Percentiles rank a stretch among this genome's conserved stretches.
Evolutionary conservation across 176 grass and related monocot genomes (phyloP).

Genomic region (Hordeum marinum): DNA sequence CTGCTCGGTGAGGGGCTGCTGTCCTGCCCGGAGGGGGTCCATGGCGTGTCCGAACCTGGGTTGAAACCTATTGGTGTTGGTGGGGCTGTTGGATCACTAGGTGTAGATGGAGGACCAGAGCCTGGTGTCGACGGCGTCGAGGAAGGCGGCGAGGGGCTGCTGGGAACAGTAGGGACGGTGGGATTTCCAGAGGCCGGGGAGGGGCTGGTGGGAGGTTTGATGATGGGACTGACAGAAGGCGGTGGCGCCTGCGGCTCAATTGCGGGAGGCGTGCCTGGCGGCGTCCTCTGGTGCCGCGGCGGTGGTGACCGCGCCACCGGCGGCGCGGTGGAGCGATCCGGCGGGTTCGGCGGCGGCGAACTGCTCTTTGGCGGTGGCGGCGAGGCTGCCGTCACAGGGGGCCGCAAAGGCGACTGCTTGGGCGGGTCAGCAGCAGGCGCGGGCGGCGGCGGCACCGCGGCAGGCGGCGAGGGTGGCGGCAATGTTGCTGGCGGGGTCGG

Average conservation of each 20-base stretch:
- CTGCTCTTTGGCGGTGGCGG: conserved; percentile 19
- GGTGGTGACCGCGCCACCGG: conserved; percentile 39
- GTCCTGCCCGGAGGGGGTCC: not conserved
- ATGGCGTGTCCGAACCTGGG: conserved; percentile 18
- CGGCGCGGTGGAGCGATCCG: conserved; percentile 20
- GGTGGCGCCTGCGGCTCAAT: conserved; percentile 26
- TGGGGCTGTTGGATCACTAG: conserved; percentile 2
- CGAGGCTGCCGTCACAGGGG: not conserved
- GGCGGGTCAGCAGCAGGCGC: conserved; percentile 24
- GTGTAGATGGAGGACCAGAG: not conserved
- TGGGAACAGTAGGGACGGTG: conserved; percentile 19
- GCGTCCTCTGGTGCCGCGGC: conserved; percentile 12
- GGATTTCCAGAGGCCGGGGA: conserved; percentile 30
- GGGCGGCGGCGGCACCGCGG: conserved; percentile 26
- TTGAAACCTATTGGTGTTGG: not conserved
- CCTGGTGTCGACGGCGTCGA: not conserved
- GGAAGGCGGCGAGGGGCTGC: not conserved
- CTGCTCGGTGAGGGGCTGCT: not conserved
- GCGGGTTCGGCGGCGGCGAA: conserved; percentile 26
- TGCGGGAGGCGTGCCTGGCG: conserved; percentile 7
- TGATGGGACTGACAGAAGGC: conserved; percentile 30
- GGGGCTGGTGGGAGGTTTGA: conserved; percentile 31
- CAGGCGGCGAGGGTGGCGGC: not conserved
- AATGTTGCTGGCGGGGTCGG: conserved; percentile 25
- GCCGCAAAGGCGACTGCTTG: conserved; percentile 17